phyloP scores from a whole-genome alignment of 352 stramenopile genomes.

The Phytophthora macrochlamydospora region DNA sequence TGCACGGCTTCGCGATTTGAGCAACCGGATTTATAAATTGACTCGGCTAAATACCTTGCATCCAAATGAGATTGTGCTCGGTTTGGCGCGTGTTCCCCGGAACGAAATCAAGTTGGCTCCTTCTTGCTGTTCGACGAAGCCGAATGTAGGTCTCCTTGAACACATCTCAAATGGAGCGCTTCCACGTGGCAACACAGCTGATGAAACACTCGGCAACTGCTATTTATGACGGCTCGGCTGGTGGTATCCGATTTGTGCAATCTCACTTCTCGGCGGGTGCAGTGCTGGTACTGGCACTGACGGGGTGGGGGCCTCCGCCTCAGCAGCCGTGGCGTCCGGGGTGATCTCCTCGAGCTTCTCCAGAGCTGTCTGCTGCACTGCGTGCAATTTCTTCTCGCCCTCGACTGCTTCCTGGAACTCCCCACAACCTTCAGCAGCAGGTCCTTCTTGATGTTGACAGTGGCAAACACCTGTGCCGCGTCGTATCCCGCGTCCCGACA shows the following conservation, averaged over 20 bases:
- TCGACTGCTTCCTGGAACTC: constrained; percentile 82
- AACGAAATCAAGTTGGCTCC: too few relatives aligned
- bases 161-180: too few relatives aligned
- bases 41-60: too few relatives aligned
- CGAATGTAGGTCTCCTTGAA: too few relatives aligned
- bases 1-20: too few relatives aligned
- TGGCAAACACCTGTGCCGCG: constrained; percentile 72
- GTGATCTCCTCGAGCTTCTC: constrained; percentile 86
- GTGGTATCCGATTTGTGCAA: background rate
- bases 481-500: constrained; percentile 81
- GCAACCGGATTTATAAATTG: too few relatives aligned
- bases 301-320: constrained; percentile 25
- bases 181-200: too few relatives aligned
- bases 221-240: background rate
- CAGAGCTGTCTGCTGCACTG: constrained; percentile 60
- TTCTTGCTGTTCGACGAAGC: too few relatives aligned
- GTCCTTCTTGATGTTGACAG: constrained; percentile 85
- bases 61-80: too few relatives aligned
- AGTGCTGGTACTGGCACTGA: constrained; percentile 3
- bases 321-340: constrained; percentile 54
- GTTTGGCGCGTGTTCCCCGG: too few relatives aligned
- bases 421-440: constrained; percentile 78
- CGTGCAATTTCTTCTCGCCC: constrained; percentile 73
- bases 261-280: constrained; percentile 39
- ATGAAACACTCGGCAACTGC: background rate